phyloP scores from a whole-genome alignment of 495 filamentous ascomycete genomes.

The Trichoderma erinaceum region DNA sequence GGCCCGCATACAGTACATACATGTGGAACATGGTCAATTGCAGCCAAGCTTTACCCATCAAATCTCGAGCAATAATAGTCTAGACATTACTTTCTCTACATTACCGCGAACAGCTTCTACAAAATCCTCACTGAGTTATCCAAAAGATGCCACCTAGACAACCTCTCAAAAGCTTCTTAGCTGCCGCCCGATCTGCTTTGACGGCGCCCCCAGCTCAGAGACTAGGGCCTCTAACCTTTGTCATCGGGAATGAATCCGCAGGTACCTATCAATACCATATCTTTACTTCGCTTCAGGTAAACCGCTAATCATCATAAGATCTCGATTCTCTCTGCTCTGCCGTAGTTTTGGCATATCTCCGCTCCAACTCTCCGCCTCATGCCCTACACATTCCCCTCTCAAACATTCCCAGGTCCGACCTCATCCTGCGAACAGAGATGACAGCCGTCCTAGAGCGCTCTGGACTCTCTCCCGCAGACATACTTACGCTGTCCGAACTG shows the following conservation, averaged over 20 bases:
- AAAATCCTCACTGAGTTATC: neutral
- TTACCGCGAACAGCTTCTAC: neutral
- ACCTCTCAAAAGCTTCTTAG: constrained; percentile 27
- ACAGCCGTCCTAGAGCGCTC: constrained; percentile 44
- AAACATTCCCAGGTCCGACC: constrained; percentile 64
- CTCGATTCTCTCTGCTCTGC: constrained; percentile 88
- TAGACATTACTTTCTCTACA: no score
- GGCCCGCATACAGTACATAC: no score
- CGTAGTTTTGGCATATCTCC: constrained; percentile 79
- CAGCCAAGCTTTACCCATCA: no score
- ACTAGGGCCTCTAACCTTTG: constrained; percentile 49
- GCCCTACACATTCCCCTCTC: constrained; percentile 73
- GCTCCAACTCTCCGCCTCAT: constrained; percentile 42
- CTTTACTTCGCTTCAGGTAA: constrained; percentile 1
- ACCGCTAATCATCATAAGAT: constrained; percentile 42
- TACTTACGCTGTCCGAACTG: constrained; percentile 49
- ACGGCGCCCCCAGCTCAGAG: constrained; percentile 29
- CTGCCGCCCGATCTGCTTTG: constrained; percentile 36
- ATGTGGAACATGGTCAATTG: no score
- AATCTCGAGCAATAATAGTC: no score
- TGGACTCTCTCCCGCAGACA: constrained; percentile 36
- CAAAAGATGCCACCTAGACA: neutral
- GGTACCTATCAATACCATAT: constrained; percentile 40
- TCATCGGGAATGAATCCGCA: constrained; percentile 69
- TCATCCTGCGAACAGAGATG: constrained; percentile 77